Conservation (phyloP, 495 filamentous ascomycete species). For the Penicillium steckii region DNA sequence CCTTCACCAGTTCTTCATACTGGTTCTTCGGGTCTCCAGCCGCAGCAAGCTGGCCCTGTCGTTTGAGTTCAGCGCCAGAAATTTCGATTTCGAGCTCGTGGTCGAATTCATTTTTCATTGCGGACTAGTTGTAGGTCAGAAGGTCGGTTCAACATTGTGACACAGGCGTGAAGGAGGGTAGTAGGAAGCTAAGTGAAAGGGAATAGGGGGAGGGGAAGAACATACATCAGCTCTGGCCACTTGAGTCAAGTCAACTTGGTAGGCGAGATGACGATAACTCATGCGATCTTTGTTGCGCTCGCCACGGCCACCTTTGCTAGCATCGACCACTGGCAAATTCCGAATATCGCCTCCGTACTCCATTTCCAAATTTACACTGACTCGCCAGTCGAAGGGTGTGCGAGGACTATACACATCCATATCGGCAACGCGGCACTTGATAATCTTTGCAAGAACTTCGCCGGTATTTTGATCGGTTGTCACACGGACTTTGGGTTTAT, state of each 20-base stretch:
- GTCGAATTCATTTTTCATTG: slow-evolving; percentile 58
- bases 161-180: slow-evolving; percentile 1
- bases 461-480: slow-evolving; percentile 73
- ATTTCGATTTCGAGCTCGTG: slow-evolving; percentile 91
- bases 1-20: slow-evolving; percentile 74
- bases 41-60: slow-evolving; percentile 64
- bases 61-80: slow-evolving; percentile 60
- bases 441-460: slow-evolving; percentile 73
- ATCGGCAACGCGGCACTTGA: slow-evolving; percentile 86
- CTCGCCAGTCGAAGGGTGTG: slow-evolving; percentile 75
- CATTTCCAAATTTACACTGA: slow-evolving; percentile 91
- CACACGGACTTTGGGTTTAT: slow-evolving; percentile 70
- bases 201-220: slow-evolving; percentile 12
- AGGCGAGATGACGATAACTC: slow-evolving; percentile 80
- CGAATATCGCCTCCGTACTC: slow-evolving; percentile 68
- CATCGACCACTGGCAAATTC: slow-evolving; percentile 44
- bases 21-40: slow-evolving; percentile 55
- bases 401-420: slow-evolving; percentile 74
- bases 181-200: not conserved
- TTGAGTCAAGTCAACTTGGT: slow-evolving; percentile 88
- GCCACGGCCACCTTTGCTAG: slow-evolving; percentile 36
- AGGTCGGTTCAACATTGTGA: slow-evolving; percentile 4
- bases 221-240: slow-evolving; percentile 66
- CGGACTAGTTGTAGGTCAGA: slow-evolving; percentile 33
- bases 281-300: slow-evolving; percentile 83